Evolutionary conservation across 768 basidiomycete genomes (phyloP).

Genomic region (Xerocomellus dryophilus): DNA sequence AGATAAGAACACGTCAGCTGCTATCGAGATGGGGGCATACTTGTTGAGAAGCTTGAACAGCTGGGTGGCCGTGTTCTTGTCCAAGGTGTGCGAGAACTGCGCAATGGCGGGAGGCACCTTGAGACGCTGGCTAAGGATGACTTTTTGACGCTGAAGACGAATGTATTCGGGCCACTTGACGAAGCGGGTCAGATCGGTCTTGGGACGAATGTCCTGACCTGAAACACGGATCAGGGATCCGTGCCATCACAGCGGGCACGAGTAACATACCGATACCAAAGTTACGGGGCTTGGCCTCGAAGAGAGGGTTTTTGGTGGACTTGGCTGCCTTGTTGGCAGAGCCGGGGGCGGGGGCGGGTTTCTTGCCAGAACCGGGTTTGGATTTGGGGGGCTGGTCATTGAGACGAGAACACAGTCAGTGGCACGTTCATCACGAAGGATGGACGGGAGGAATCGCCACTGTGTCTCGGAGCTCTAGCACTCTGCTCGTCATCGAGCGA

Average conservation of each 20-base stretch:
- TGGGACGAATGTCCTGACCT: conserved; percentile 94
- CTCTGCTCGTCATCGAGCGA: conserved; percentile 29
- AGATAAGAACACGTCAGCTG: not conserved
- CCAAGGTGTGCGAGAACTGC: conserved; percentile 95
- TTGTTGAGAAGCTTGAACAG: conserved; percentile 98
- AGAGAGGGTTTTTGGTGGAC: conserved; percentile 90
- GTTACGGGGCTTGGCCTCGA: conserved; percentile 86
- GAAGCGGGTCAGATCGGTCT: conserved; percentile 90
- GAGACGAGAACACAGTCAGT: conserved; percentile 65
- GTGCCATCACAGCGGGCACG: not conserved
- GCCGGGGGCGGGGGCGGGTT: conserved; percentile 81
- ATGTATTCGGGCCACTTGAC: conserved; percentile 99
- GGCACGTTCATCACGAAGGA: conserved; percentile 23
- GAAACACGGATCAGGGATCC: not conserved
- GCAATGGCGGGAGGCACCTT: conserved; percentile 98
- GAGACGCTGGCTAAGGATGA: conserved; percentile 94
- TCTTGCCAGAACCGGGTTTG: conserved; percentile 72
- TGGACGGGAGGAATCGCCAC: conserved; percentile 28
- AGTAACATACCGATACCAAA: conserved; percentile 87
- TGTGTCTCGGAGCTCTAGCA: conserved; percentile 55
- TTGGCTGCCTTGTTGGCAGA: conserved; percentile 75
- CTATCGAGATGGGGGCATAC: conserved; percentile 29
- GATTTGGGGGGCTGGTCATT: conserved; percentile 85
- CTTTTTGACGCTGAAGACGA: conserved; percentile 96
- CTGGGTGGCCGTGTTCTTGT: conserved; percentile 99